Conservation (phyloP, 805 yeast species). For the Ogataea ganodermae region DNA sequence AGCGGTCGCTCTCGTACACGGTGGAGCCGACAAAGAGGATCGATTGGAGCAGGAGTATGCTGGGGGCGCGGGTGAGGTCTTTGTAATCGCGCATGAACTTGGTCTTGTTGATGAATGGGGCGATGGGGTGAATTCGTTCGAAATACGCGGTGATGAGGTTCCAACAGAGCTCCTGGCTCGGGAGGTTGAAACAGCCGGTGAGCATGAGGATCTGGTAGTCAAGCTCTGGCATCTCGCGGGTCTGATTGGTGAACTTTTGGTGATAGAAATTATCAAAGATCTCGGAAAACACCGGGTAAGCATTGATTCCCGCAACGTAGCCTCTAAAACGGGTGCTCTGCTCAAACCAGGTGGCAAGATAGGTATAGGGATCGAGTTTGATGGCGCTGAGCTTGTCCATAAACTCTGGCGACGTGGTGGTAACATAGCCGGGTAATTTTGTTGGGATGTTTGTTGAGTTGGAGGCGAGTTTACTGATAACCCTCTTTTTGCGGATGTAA, state of each 20-base stretch:
- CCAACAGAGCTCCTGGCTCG: constrained; percentile 58
- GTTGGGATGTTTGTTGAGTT: constrained; percentile 17
- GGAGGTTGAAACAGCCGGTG: constrained; percentile 70
- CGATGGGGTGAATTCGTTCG: constrained; percentile 61
- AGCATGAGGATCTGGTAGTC: constrained; percentile 66
- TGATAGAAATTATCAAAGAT: constrained; percentile 14
- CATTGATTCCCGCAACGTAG: constrained; percentile 30
- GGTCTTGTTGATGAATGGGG: constrained; percentile 66
- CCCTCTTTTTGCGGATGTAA: constrained; percentile 56
- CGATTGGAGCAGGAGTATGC: constrained; percentile 59
- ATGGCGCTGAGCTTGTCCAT: constrained; percentile 13
- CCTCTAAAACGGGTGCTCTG: constrained; percentile 15
- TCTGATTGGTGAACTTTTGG: constrained; percentile 6
- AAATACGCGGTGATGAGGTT: constrained; percentile 63
- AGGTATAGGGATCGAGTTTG: constrained; percentile 16
- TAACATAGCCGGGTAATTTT: constrained; percentile 22
- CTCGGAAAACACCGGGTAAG: constrained; percentile 13
- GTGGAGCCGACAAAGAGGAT: constrained; percentile 67
- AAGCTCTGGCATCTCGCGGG: constrained; percentile 33
- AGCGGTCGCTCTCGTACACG: constrained; percentile 52
- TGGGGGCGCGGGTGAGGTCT: constrained; percentile 59
- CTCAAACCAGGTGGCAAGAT: constrained; percentile 7
- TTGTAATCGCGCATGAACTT: constrained; percentile 60
- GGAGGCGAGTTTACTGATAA: constrained; percentile 28
- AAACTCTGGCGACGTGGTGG: constrained; percentile 4